phyloP scores from a whole-genome alignment of 805 yeast genomes.

The Debaryomyces prosopidis region DNA sequence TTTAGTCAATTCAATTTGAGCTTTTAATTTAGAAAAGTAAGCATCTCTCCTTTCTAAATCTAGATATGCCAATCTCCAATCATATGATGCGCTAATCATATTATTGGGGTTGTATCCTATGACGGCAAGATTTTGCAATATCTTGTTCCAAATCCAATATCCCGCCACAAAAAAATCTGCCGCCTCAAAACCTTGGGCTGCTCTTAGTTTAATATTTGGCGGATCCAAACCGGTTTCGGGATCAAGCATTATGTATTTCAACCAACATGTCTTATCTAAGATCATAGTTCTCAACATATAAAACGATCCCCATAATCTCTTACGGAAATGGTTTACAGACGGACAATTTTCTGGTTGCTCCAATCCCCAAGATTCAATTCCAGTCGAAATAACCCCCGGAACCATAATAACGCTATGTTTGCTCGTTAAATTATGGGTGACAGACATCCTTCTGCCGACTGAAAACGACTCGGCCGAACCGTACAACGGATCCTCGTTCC shows the following conservation, averaged over 20 bases:
- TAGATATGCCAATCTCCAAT: slow-evolving; percentile 90
- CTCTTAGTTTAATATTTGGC: slow-evolving; percentile 72
- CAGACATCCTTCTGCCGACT: slow-evolving; percentile 68
- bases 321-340: slow-evolving; percentile 79
- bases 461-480: slow-evolving; percentile 82
- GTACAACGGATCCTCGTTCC: slow-evolving; percentile 29
- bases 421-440: slow-evolving; percentile 50
- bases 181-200: slow-evolving; percentile 95
- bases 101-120: slow-evolving; percentile 91
- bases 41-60: slow-evolving; percentile 87
- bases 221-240: slow-evolving; percentile 94
- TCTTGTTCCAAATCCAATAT: slow-evolving; percentile 98
- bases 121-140: slow-evolving; percentile 90
- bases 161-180: slow-evolving; percentile 97
- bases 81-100: slow-evolving; percentile 91
- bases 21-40: slow-evolving; percentile 76
- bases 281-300: slow-evolving; percentile 93
- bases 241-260: slow-evolving; percentile 86
- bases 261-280: slow-evolving; percentile 90
- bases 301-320: slow-evolving; percentile 95
- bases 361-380: slow-evolving; percentile 91
- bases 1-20: slow-evolving; percentile 64
- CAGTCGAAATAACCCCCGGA: slow-evolving; percentile 96
- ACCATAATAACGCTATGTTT: slow-evolving; percentile 86
- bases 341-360: slow-evolving; percentile 79